These are phyloP conservation scores for Zalerion maritima DNA, from an alignment of 495 filamentous ascomycete species.

Conservation along the genomic window DNA sequence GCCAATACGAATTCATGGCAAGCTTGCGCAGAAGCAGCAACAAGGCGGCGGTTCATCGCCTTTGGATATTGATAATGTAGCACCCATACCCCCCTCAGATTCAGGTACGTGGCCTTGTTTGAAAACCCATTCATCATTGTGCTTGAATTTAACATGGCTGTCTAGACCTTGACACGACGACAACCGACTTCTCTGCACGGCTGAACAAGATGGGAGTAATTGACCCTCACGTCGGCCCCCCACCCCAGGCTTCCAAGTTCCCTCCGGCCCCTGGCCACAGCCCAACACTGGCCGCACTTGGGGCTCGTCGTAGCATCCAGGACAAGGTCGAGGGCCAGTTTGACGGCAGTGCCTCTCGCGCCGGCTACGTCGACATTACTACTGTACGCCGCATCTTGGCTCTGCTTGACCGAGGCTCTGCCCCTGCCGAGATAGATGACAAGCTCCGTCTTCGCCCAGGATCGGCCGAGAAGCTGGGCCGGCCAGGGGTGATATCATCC, in stretches of 20 bases:
- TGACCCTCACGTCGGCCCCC: constrained; percentile 4
- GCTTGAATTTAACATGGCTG: constrained; percentile 1
- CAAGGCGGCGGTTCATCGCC: too few relatives aligned
- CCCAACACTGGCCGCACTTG: constrained; percentile 25
- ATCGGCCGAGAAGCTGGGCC: constrained; percentile 23
- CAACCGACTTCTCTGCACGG: constrained; percentile 22
- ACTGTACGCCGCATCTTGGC: constrained; percentile 22
- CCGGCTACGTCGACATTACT: constrained; percentile 21
- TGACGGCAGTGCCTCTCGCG: constrained; percentile 14
- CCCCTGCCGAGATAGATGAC: constrained; percentile 20
- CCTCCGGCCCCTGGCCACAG: constrained; percentile 19
- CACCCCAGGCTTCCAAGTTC: constrained; percentile 9
- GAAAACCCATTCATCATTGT: not conserved
- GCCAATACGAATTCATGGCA: constrained; percentile 7
- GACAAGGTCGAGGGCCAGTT: constrained; percentile 23
- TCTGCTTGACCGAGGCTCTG: constrained; percentile 16
- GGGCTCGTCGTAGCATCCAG: constrained; percentile 22
- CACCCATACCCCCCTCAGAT: constrained; percentile 19
- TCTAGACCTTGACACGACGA: constrained; percentile 13
- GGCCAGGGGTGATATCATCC: constrained; percentile 13
- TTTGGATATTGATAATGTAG: not conserved
- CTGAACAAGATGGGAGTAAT: constrained; percentile 28
- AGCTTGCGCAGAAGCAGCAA: constrained; percentile 2
- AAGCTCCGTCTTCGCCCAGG: constrained; percentile 22
- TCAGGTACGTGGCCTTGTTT: constrained; percentile 15